Conservation (phyloP, 2,329 filamentous ascomycete genomes). For the Beauveria australis region DNA sequence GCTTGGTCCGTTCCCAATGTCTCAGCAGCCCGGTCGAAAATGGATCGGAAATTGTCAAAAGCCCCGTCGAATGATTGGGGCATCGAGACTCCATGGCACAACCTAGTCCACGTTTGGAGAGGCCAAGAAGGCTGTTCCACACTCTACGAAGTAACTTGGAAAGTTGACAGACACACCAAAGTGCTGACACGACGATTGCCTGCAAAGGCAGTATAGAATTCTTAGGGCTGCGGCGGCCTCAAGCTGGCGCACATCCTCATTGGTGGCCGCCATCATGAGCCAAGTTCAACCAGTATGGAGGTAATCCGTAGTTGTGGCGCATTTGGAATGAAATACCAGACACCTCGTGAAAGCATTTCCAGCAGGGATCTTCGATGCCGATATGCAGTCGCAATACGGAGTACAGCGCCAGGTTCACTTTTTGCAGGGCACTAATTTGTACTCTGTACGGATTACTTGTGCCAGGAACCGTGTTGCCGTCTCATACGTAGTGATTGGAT, state of each 20-base stretch:
- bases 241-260: neutral
- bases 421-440: neutral
- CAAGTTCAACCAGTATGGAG: neutral
- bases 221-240: neutral
- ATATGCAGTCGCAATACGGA: neutral
- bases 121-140: neutral
- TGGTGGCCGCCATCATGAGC: neutral
- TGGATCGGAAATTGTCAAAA: slow-evolving; percentile 21
- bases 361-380: neutral
- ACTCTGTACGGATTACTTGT: too few relatives aligned
- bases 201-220: neutral
- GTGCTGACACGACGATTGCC: neutral
- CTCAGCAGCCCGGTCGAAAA: slow-evolving; percentile 23
- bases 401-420: neutral
- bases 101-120: neutral
- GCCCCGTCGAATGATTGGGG: slow-evolving; percentile 5
- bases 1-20: slow-evolving; percentile 18
- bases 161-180: neutral
- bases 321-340: neutral
- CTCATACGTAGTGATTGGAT: too few relatives aligned
- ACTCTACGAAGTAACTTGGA: neutral
- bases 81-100: neutral
- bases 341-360: neutral
- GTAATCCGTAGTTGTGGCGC: neutral
- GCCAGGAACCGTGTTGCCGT: neutral